Percentiles rank a stretch among this genome's conserved stretches.
Conservation (phyloP, 345 rosid species). For the Schrenkiella parvula region DNA sequence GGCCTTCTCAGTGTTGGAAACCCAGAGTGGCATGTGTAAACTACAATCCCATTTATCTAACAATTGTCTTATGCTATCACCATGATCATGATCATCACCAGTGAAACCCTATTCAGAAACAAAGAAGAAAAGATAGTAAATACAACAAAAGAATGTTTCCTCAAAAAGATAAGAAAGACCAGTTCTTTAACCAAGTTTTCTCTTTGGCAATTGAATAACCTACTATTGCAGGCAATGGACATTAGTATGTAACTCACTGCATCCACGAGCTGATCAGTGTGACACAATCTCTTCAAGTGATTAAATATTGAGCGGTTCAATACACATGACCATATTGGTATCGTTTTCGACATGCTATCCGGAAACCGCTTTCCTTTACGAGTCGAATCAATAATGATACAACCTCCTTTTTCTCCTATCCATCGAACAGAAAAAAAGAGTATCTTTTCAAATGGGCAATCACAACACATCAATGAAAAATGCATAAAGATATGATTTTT, state of each 20-base stretch:
- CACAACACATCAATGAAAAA: too few relatives aligned
- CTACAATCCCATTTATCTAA: conserved; percentile 68
- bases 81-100: conserved; percentile 15
- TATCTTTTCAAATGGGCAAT: too few relatives aligned
- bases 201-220: neutral
- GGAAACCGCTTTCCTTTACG: conserved; percentile 92
- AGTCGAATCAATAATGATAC: conserved; percentile 80
- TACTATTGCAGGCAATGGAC: neutral
- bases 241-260: conserved; percentile 41
- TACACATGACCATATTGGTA: conserved; percentile 90
- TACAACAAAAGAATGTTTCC: neutral
- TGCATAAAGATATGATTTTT: too few relatives aligned
- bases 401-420: conserved; percentile 90
- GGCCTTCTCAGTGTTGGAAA: conserved; percentile 68
- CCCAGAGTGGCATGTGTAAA: conserved; percentile 94
- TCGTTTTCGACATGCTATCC: conserved; percentile 94
- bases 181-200: neutral
- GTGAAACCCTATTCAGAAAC: conserved; percentile 31
- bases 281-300: conserved; percentile 31
- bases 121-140: neutral
- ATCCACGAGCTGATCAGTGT: conserved; percentile 19
- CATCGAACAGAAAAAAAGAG: conserved; percentile 16
- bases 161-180: neutral
- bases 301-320: conserved; percentile 61
- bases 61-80: neutral